A percentile compares a stretch with the other conserved stretches of the same genome.
Evolutionary conservation across 2,329 filamentous ascomycete genomes (phyloP).

Genomic region (Trichophyton simii): DNA sequence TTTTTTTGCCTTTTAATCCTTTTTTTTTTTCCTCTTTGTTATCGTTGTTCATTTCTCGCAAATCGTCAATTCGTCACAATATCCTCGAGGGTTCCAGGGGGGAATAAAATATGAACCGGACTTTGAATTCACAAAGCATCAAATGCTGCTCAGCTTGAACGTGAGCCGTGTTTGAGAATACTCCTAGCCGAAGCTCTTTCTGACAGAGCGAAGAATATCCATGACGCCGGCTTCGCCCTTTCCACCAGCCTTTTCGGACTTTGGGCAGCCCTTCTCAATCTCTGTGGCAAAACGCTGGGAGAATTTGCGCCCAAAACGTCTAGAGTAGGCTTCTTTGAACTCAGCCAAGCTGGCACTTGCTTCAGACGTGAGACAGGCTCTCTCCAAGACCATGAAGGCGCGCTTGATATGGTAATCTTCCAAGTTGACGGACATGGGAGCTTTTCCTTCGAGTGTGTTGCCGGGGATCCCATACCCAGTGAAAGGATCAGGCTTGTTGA

Average conservation of each 20-base stretch:
- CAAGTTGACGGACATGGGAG: constrained; percentile 11
- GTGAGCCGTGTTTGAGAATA: neutral
- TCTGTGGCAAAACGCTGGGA: constrained; percentile 11
- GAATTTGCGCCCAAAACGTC: constrained; percentile 15
- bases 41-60: neutral
- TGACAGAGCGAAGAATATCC: constrained; percentile 10
- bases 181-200: constrained; percentile 10
- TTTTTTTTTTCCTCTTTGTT: neutral
- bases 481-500: constrained; percentile 19
- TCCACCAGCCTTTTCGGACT: neutral
- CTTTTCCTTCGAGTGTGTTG: constrained; percentile 8
- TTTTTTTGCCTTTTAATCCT: neutral
- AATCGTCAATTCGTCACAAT: neutral
- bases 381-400: constrained; percentile 25
- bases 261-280: neutral
- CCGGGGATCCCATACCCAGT: constrained; percentile 16
- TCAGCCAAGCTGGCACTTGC: constrained; percentile 23
- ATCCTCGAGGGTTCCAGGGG: neutral
- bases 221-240: constrained; percentile 7
- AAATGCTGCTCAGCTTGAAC: neutral
- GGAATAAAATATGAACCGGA: neutral
- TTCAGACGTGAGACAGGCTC: constrained; percentile 24
- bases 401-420: constrained; percentile 20
- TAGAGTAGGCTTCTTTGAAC: constrained; percentile 21
- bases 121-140: neutral